Percentiles rank a stretch among this genome's conserved stretches.
Conservation (phyloP, 2,329 filamentous ascomycete species). For the Fusarium concolor region DNA sequence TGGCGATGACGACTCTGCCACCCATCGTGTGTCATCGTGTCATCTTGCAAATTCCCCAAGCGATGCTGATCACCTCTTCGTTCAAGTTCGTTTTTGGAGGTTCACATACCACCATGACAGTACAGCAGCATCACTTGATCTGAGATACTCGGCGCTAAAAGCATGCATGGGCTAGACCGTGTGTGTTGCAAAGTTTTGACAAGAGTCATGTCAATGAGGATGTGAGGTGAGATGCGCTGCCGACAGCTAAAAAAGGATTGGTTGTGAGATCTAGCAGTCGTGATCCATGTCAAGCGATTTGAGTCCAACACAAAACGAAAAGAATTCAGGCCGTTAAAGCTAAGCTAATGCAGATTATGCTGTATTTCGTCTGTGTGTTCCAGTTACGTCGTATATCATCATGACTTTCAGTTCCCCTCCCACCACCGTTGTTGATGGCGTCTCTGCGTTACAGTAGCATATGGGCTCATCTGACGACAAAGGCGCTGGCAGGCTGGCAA, state of each 20-base stretch:
- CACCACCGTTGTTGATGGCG: slow-evolving; percentile 23
- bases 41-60: slow-evolving; percentile 7
- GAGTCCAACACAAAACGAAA: too few relatives aligned
- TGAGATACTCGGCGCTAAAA: slow-evolving; percentile 36
- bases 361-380: slow-evolving; percentile 11
- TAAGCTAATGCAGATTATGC: slow-evolving; percentile 9
- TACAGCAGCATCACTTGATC: slow-evolving; percentile 41
- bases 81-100: neutral
- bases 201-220: slow-evolving; percentile 35
- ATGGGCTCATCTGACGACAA: slow-evolving; percentile 30
- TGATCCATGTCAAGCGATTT: slow-evolving; percentile 8
- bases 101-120: slow-evolving; percentile 28
- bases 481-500: slow-evolving; percentile 12
- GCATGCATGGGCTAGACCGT: slow-evolving; percentile 9
- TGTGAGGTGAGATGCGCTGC: slow-evolving; percentile 18
- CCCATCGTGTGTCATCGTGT: neutral
- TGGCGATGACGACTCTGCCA: slow-evolving; percentile 26
- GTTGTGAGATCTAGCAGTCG: neutral
- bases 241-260: slow-evolving; percentile 14
- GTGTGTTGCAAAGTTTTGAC: slow-evolving; percentile 29
- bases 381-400: slow-evolving; percentile 32
- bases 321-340: neutral
- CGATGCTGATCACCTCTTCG: slow-evolving; percentile 33
- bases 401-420: slow-evolving; percentile 13
- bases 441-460: slow-evolving; percentile 11